phyloP scores from a whole-genome alignment of 129 eudicot genomes.

The Cynara cardunculus region DNA sequence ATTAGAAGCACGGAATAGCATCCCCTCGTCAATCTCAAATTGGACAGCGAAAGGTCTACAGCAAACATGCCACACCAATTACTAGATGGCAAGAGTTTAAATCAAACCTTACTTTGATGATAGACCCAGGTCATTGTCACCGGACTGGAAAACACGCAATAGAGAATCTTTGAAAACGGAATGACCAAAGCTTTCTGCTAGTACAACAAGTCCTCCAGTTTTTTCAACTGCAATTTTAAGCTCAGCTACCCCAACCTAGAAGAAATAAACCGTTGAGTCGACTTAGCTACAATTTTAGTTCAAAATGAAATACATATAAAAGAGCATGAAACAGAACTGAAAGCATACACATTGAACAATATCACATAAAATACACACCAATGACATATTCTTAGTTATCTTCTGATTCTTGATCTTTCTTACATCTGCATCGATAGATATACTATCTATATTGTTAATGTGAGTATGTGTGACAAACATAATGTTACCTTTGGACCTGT shows the following conservation, averaged over 20 bases:
- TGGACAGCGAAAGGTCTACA: too few species aligned
- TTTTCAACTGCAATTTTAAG: slow-evolving; percentile 91
- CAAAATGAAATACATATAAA: background rate
- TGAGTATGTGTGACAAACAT: background rate
- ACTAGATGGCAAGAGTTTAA: slow-evolving; percentile 3
- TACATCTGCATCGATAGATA: background rate
- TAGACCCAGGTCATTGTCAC: slow-evolving; percentile 75
- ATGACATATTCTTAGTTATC: background rate
- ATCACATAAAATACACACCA: background rate
- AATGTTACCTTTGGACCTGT: too few species aligned
- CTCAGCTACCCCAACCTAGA: slow-evolving; percentile 97
- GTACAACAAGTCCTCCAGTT: slow-evolving; percentile 95
- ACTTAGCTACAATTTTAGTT: background rate
- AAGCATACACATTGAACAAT: background rate
- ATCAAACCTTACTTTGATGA: slow-evolving; percentile 83
- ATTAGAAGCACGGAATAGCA: background rate
- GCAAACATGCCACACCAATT: background rate
- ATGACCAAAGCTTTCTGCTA: slow-evolving; percentile 98
- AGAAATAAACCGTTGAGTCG: slow-evolving; percentile 5
- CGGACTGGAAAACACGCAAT: slow-evolving; percentile 71
- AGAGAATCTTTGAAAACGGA: slow-evolving; percentile 89
- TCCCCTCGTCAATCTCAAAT: too few species aligned
- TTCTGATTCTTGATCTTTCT: background rate
- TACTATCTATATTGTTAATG: background rate
- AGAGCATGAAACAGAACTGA: background rate